These are phyloP conservation scores for Komagataea norvegica DNA, from an alignment of 1,139 yeast species.

Conservation along the genomic window DNA sequence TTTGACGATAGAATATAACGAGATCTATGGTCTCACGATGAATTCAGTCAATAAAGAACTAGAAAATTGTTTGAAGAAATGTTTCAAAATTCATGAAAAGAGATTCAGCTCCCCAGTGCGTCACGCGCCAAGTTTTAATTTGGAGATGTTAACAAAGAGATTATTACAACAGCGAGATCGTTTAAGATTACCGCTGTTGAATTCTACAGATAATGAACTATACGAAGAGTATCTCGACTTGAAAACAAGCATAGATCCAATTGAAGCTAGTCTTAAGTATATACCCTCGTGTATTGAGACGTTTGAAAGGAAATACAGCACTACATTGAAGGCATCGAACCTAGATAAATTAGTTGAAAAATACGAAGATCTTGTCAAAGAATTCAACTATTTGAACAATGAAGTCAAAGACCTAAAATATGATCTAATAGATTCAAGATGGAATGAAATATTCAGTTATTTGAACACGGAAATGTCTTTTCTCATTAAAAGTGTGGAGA, in stretches of 20 bases:
- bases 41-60: slow-evolving; percentile 48
- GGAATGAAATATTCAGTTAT: slow-evolving; percentile 49
- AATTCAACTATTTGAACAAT: slow-evolving; percentile 38
- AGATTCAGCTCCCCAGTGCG: slow-evolving; percentile 41
- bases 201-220: slow-evolving; percentile 36
- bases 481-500: slow-evolving; percentile 31
- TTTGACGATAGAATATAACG: slow-evolving; percentile 53
- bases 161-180: slow-evolving; percentile 34
- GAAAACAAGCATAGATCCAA: slow-evolving; percentile 39
- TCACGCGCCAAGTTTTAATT: slow-evolving; percentile 36
- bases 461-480: slow-evolving; percentile 38
- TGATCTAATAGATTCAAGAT: slow-evolving; percentile 48
- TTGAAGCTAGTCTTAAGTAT: slow-evolving; percentile 55
- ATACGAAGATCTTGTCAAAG: slow-evolving; percentile 37
- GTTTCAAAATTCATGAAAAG: slow-evolving; percentile 38
- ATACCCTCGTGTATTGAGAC: slow-evolving; percentile 50
- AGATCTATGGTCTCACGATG: slow-evolving; percentile 49
- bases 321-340: slow-evolving; percentile 32
- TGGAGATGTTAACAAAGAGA: slow-evolving; percentile 39
- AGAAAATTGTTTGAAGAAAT: slow-evolving; percentile 39
- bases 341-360: slow-evolving; percentile 36
- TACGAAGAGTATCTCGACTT: slow-evolving; percentile 33
- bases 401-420: slow-evolving; percentile 39
- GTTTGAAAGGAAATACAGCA: slow-evolving; percentile 28
- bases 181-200: slow-evolving; percentile 33